Evolutionary conservation across 2,329 filamentous ascomycete species (phyloP), one percentile per base, ranked within the genome.

Genomic region (Arthrobotrys sinensis): DNA sequence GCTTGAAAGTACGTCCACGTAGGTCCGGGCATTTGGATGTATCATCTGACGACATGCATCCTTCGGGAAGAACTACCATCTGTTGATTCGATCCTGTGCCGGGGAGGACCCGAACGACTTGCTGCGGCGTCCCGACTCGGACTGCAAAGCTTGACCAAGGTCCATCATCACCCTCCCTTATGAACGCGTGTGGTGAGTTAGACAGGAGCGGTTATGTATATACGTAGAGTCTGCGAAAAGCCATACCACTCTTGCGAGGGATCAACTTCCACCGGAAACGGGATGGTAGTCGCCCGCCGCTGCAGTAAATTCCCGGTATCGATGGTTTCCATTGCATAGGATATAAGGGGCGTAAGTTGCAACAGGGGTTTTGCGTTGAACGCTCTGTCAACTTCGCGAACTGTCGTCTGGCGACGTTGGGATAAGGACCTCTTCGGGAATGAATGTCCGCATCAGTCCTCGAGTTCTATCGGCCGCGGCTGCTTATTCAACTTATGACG

Each of bases 81-180:
- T 72, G 71, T n/a, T 69, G 57, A 11, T 57, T 63, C 21, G 76
- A 75, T 3, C 69, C 57, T 16, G 76, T 79, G 11, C 63, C 69
- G 6, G 40, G 62, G 3, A 75, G 45, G 3, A 64, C 34, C 12
- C 62, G 64, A 8, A 55, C 76, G 0, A 64, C 43, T 34, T 79
- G 76, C 4, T 52, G 34, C 8, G 69, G 76, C 0, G 57, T 75
- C 6, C 76, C 76, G 19, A 79, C 43, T 48, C 63, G 76, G 3
- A 75, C 24, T 4, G 69, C 72, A 12, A 75, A 63, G 11, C 63
- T 68, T 24, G 76, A 79, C 76, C 76, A 79, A 32, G 53, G 64
- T 5, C 76, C 76, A 40, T 79, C 76, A 8, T 64, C 55, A 8
- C 76, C 76, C 8, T 68, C 64, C 76, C 76, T 79, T 11, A 43